Base-by-base conservation (phyloP, 306 rosid species). In the Acmispon strigosus region DNA sequence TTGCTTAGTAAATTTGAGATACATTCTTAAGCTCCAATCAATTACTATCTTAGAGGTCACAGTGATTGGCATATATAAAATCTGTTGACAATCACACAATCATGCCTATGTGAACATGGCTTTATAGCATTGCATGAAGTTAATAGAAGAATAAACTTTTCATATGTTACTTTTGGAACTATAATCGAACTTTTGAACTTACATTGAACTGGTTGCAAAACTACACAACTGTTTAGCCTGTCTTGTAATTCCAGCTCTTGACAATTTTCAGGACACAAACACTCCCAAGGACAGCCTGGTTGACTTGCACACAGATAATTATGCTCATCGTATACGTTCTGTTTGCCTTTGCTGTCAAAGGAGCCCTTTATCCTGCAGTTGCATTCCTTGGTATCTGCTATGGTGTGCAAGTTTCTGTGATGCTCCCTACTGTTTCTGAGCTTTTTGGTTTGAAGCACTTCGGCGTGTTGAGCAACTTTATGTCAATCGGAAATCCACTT, bases 381-480 rank as follows among this genome's bases (percentile, higher is more conserved):
- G 92, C 87, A 24, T 73, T 86, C 18, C 89, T 91, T 0, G 92
- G 96, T 45, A 72, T 82, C 70, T 86, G 92, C 87, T 91, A 81
- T 2, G 96, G 88, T 3, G 83, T 77, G 34, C 97, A 91, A 70
- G 71, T 86, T 32, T 85, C 97, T 8, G 54, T 75, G n/a, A 91
- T 90, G 96, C 39, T 91, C 77, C 92, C 96, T 0, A 82, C 97
- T 0, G 96, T 88, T 62, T 91, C 97, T 0, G 96, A 91, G 79
- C 86, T 88, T 48, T 88, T 91, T 8, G 97, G 96, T 19, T 39
- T 91, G 80, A 86, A 72, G 79, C 81, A 88, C 81, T 91, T 88
- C 4, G 97, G 97, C 3, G 20, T 88, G 48, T 66, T 91, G 32
- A 62, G 65, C 87, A 86, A 65, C 68, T 43, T 89, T 72, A 84